phyloP scores from a whole-genome alignment of 2,329 filamentous ascomycete species.

The Teratosphaeria gauchensis region DNA sequence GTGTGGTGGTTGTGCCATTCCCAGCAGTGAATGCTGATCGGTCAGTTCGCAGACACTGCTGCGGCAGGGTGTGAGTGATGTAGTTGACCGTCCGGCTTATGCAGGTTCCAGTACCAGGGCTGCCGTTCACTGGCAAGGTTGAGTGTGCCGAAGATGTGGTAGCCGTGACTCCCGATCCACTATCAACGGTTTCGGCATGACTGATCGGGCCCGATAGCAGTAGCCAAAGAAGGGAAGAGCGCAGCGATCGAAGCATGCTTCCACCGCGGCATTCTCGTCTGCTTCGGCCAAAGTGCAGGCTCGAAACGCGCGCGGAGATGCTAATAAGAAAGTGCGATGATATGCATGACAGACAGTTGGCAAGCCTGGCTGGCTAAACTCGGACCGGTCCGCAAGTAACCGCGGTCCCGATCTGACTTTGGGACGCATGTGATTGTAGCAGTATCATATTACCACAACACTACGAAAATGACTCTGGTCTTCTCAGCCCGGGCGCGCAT shows the following conservation, averaged over 20 bases:
- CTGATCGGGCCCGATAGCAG: slow-evolving; percentile 8
- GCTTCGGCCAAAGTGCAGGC: background rate
- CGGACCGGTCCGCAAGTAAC: background rate
- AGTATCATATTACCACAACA: background rate
- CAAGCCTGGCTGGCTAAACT: background rate
- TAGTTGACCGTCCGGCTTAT: slow-evolving; percentile 63
- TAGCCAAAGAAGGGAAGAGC: slow-evolving; percentile 12
- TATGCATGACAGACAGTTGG: background rate
- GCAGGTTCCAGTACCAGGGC: slow-evolving; percentile 28
- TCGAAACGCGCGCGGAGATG: background rate
- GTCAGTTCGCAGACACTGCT: slow-evolving; percentile 62
- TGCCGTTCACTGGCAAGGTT: background rate
- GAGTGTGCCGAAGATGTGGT: background rate
- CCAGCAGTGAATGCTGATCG: slow-evolving; percentile 26
- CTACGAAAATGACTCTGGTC: slow-evolving; percentile 13
- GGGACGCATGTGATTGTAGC: background rate
- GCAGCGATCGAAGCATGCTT: slow-evolving; percentile 18
- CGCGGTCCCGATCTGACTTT: too few relatives aligned
- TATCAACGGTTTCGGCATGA: slow-evolving; percentile 1
- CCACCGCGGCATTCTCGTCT: slow-evolving; percentile 3
- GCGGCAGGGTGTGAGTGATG: slow-evolving; percentile 67
- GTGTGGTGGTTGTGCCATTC: background rate
- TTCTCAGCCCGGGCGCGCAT: slow-evolving; percentile 25
- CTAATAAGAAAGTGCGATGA: background rate
- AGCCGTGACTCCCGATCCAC: background rate